phyloP scores from a whole-genome alignment of 2,329 filamentous ascomycete genomes.

The Neonectria hederae region DNA sequence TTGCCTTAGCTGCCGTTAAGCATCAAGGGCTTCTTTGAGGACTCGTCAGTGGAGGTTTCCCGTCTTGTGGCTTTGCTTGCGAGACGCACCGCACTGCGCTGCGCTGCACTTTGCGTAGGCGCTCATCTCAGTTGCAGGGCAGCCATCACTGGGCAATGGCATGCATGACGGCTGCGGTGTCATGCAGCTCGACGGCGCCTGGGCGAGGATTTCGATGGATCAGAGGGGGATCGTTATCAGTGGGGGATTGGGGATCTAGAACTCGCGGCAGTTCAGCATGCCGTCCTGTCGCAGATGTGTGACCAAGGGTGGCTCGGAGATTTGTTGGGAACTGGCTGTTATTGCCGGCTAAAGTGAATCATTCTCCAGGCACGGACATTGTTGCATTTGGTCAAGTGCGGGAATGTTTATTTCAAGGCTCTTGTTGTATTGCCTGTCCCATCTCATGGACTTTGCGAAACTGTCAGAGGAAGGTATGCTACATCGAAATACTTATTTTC shows the following conservation, averaged over 20 bases:
- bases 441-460: not conserved
- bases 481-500: not conserved
- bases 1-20: not conserved
- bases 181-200: conserved; percentile 4
- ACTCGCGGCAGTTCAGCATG: not conserved
- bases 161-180: conserved; percentile 4
- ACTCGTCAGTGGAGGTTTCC: not conserved
- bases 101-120: not conserved
- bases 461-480: not conserved
- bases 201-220: not conserved
- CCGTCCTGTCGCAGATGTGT: not conserved
- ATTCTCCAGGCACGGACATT: not conserved
- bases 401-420: not conserved
- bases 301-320: not conserved
- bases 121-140: conserved; percentile 14
- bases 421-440: not conserved
- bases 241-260: not conserved
- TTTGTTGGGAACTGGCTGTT: not conserved
- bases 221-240: not conserved
- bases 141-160: conserved; percentile 4
- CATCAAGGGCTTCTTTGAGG: not conserved
- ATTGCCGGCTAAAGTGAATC: not conserved
- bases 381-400: not conserved
- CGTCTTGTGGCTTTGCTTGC: not conserved
- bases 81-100: not conserved